Evolutionary conservation across 495 filamentous ascomycete genomes (phyloP).

Genomic region (Podospora anserina): DNA sequence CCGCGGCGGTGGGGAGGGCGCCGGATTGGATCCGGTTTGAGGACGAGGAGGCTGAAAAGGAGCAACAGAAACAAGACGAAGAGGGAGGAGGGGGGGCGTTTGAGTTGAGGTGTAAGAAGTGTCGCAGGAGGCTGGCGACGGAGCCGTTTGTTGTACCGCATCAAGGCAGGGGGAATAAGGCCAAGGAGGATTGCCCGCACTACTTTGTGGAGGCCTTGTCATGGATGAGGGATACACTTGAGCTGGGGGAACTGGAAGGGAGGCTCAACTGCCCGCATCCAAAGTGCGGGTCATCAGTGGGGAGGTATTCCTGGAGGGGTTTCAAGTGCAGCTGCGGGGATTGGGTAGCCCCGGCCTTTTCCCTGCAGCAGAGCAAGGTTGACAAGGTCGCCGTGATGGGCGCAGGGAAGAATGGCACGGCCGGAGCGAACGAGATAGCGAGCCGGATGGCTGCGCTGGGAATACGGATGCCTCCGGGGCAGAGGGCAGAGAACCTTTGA

Average conservation of each 20-base stretch:
- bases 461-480: conserved; percentile 37
- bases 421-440: conserved; percentile 15
- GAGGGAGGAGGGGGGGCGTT: not conserved
- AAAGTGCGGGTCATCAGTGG: conserved; percentile 75
- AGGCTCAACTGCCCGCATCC: conserved; percentile 75
- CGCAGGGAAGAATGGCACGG: conserved; percentile 2
- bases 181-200: conserved; percentile 62
- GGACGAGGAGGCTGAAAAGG: conserved; percentile 57
- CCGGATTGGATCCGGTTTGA: conserved; percentile 78
- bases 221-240: conserved; percentile 86
- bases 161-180: conserved; percentile 22
- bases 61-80: conserved; percentile 9
- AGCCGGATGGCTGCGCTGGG: conserved; percentile 28
- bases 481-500: conserved; percentile 12
- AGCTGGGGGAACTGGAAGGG: conserved; percentile 72
- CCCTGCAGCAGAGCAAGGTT: conserved; percentile 72
- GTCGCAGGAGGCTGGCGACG: conserved; percentile 51
- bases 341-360: conserved; percentile 91
- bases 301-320: conserved; percentile 94
- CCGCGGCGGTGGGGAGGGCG: conserved; percentile 57
- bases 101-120: conserved; percentile 63
- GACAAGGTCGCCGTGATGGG: conserved; percentile 57
- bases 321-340: conserved; percentile 86
- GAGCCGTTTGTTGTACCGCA: conserved; percentile 43
- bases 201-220: conserved; percentile 85